phyloP scores from a whole-genome alignment of 495 filamentous ascomycete genomes.

The Eremomyces bilateralis region DNA sequence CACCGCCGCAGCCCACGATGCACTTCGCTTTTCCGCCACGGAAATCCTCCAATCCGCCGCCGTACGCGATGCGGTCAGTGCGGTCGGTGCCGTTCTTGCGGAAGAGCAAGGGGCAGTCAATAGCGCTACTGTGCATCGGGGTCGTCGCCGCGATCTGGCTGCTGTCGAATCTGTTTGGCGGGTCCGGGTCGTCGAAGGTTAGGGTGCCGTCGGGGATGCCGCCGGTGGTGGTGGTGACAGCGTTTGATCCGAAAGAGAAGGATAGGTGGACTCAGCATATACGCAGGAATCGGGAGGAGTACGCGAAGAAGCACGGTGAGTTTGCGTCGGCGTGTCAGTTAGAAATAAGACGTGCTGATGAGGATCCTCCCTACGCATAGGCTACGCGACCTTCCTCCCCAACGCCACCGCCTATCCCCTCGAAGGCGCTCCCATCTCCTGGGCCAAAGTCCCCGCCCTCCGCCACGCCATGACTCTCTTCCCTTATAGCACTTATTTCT shows the following conservation, averaged over 20 bases:
- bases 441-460: slow-evolving; percentile 66
- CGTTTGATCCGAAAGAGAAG: slow-evolving; percentile 43
- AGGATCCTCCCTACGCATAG: slow-evolving; percentile 21
- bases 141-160: slow-evolving; percentile 42
- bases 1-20: slow-evolving; percentile 33
- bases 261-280: slow-evolving; percentile 45
- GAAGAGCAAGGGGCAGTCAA: slow-evolving; percentile 40
- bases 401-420: slow-evolving; percentile 57
- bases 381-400: slow-evolving; percentile 72
- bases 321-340: slow-evolving; percentile 4
- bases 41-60: slow-evolving; percentile 50
- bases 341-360: slow-evolving; percentile 1
- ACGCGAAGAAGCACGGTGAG: slow-evolving; percentile 76
- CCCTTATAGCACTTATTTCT: slow-evolving; percentile 57
- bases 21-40: slow-evolving; percentile 80
- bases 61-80: slow-evolving; percentile 31
- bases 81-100: slow-evolving; percentile 36
- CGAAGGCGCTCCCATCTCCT: slow-evolving; percentile 39
- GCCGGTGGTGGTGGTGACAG: slow-evolving; percentile 68
- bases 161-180: slow-evolving; percentile 29
- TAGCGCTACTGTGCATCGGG: slow-evolving; percentile 33
- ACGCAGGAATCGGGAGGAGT: slow-evolving; percentile 61
- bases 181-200: slow-evolving; percentile 16
- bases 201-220: slow-evolving; percentile 45
- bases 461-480: slow-evolving; percentile 70